These are phyloP conservation scores for Penicillium lagena DNA, from an alignment of 495 filamentous ascomycete genomes.

Conservation along the genomic window DNA sequence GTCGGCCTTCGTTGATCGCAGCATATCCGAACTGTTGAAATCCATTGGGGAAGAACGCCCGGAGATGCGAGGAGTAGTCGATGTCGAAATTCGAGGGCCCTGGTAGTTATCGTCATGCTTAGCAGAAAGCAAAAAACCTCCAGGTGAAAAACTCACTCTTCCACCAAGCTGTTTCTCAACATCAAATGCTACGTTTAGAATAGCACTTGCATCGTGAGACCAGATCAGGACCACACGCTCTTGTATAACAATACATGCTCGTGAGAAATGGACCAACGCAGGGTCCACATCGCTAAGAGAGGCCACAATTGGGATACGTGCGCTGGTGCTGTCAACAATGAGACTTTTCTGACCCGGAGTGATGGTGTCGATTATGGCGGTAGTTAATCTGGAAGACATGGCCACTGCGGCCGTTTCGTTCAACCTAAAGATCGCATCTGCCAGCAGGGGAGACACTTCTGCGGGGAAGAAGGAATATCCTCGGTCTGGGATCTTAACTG, in stretches of 20 bases:
- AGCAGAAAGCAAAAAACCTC: background rate
- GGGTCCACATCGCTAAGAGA: background rate
- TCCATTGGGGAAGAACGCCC: slow-evolving; percentile 3
- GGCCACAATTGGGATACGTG: slow-evolving; percentile 1
- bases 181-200: slow-evolving; percentile 25
- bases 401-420: slow-evolving; percentile 2
- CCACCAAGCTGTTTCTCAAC: slow-evolving; percentile 27
- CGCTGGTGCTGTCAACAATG: slow-evolving; percentile 1
- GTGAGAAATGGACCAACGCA: background rate
- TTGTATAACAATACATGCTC: slow-evolving; percentile 6
- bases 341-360: slow-evolving; percentile 1
- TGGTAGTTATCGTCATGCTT: background rate
- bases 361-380: background rate
- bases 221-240: slow-evolving; percentile 32
- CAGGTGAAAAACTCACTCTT: background rate
- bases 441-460: slow-evolving; percentile 1
- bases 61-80: slow-evolving; percentile 1
- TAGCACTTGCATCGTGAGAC: slow-evolving; percentile 28
- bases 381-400: slow-evolving; percentile 2
- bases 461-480: slow-evolving; percentile 6
- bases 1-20: slow-evolving; percentile 10
- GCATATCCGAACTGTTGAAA: background rate
- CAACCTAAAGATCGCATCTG: background rate
- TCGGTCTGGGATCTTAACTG: background rate
- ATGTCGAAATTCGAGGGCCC: background rate